These are phyloP conservation scores for Brasilioporus rufonigricans DNA, from an alignment of 768 basidiomycete species.

Conservation along the genomic window DNA sequence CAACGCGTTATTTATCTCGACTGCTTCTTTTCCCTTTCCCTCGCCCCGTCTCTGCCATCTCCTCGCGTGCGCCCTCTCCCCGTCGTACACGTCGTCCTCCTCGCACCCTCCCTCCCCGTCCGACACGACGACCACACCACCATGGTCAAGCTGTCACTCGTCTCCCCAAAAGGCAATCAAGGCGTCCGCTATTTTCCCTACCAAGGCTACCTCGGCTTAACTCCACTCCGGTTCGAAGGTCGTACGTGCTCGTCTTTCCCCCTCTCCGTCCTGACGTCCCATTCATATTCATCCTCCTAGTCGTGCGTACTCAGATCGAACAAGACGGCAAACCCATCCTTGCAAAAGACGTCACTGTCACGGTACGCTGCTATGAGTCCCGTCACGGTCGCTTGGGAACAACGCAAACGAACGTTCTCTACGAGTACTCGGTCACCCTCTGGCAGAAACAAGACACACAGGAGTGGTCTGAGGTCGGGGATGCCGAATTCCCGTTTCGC, in stretches of 20 bases:
- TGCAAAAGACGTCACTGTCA: slow-evolving; percentile 64
- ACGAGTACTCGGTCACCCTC: slow-evolving; percentile 61
- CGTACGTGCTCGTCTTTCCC: slow-evolving; percentile 38
- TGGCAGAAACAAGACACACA: slow-evolving; percentile 64
- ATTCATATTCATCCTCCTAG: slow-evolving; percentile 33
- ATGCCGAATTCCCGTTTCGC: slow-evolving; percentile 68
- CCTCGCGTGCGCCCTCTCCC: slow-evolving; percentile 9
- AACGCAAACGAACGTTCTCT: slow-evolving; percentile 61
- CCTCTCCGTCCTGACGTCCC: neutral
- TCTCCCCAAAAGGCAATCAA: slow-evolving; percentile 69
- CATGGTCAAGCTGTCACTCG: slow-evolving; percentile 71
- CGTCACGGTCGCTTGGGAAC: slow-evolving; percentile 60
- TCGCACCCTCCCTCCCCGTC: slow-evolving; percentile 11
- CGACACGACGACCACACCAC: slow-evolving; percentile 16
- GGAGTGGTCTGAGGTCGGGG: slow-evolving; percentile 59
- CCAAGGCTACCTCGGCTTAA: slow-evolving; percentile 78
- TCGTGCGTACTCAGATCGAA: slow-evolving; percentile 70
- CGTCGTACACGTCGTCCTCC: slow-evolving; percentile 17
- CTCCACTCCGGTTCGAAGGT: slow-evolving; percentile 76
- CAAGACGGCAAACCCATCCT: slow-evolving; percentile 66
- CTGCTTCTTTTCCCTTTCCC: slow-evolving; percentile 30
- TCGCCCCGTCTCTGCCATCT: slow-evolving; percentile 11
- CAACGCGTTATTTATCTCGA: slow-evolving; percentile 32
- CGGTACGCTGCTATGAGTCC: slow-evolving; percentile 83
- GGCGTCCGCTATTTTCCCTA: slow-evolving; percentile 71